Percentiles rank a stretch among this genome's conserved stretches.
Evolutionary conservation across 257 asterid genomes (phyloP).

Genomic region (Jacaranda copaia): DNA sequence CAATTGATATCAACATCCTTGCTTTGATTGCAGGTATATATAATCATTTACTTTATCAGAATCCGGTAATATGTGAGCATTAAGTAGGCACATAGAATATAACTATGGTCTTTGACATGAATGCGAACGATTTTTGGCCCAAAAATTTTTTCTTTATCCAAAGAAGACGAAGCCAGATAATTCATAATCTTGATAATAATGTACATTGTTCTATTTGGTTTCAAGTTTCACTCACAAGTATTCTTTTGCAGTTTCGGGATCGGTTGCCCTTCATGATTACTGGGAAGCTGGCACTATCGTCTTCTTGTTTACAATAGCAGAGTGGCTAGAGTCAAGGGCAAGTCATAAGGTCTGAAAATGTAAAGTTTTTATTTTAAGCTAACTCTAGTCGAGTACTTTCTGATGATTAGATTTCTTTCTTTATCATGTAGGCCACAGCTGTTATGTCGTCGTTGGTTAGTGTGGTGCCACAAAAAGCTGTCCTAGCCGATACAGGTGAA

Average conservation of each 20-base stretch:
- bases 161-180: too few relatives aligned
- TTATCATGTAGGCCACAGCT: slow-evolving; percentile 52
- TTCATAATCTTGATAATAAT: too few relatives aligned
- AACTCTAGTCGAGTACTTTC: not conserved
- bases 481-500: slow-evolving; percentile 67
- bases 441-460: slow-evolving; percentile 68
- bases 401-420: not conserved
- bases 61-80: too few relatives aligned
- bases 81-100: too few relatives aligned
- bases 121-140: too few relatives aligned
- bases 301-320: slow-evolving; percentile 71
- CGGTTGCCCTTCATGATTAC: slow-evolving; percentile 68
- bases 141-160: too few relatives aligned
- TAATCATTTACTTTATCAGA: too few relatives aligned
- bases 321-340: slow-evolving; percentile 82
- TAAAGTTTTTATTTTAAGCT: not conserved
- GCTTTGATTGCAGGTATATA: slow-evolving; percentile 66
- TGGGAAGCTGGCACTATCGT: slow-evolving; percentile 91
- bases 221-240: not conserved
- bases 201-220: not conserved
- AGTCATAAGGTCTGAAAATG: slow-evolving; percentile 65
- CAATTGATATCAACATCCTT: slow-evolving; percentile 71
- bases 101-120: too few relatives aligned
- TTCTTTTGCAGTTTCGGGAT: slow-evolving; percentile 65
- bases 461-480: slow-evolving; percentile 68